Evolutionary conservation across 192 early-diverging fungal genomes (phyloP).

Genomic region (Coemansia pectinata): DNA sequence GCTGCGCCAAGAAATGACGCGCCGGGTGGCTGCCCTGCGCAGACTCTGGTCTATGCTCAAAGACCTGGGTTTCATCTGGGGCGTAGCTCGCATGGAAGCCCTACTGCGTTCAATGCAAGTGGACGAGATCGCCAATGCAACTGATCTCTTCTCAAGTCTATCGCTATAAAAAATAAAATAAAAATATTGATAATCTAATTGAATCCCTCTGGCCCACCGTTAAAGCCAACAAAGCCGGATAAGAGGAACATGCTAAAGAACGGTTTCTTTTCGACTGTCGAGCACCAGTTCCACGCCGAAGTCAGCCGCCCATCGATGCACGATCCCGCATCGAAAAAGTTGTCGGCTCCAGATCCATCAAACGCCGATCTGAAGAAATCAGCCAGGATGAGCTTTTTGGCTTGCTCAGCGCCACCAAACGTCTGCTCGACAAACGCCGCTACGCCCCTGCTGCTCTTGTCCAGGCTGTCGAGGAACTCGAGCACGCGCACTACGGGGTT

Average conservation of each 20-base stretch:
- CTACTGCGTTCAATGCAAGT: conserved; percentile 48
- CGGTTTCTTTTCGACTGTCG: conserved; percentile 86
- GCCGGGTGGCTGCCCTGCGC: conserved; percentile 18
- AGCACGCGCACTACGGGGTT: conserved; percentile 81
- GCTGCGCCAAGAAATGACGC: conserved; percentile 11
- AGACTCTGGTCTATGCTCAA: conserved; percentile 48
- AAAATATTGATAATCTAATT: conserved; percentile 8
- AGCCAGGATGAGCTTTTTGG: conserved; percentile 74
- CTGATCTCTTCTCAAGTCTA: conserved; percentile 30
- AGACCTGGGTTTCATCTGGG: conserved; percentile 44
- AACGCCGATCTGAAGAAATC: conserved; percentile 98
- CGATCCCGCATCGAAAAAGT: conserved; percentile 86
- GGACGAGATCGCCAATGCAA: conserved; percentile 46
- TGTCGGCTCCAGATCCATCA: conserved; percentile 94
- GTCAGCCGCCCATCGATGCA: conserved; percentile 97
- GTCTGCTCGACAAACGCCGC: conserved; percentile 65
- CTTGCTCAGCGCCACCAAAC: conserved; percentile 65
- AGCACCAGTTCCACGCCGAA: conserved; percentile 91
- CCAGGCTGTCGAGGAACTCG: conserved; percentile 67
- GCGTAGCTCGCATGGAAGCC: conserved; percentile 36
- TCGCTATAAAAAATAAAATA: conserved; percentile 16
- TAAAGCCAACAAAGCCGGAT: conserved; percentile 77
- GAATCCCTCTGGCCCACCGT: conserved; percentile 58
- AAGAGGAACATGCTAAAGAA: conserved; percentile 89
- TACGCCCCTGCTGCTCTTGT: conserved; percentile 53